Base-by-base conservation (phyloP, 176 grass and related monocot species). In the Oryza coarctata region DNA sequence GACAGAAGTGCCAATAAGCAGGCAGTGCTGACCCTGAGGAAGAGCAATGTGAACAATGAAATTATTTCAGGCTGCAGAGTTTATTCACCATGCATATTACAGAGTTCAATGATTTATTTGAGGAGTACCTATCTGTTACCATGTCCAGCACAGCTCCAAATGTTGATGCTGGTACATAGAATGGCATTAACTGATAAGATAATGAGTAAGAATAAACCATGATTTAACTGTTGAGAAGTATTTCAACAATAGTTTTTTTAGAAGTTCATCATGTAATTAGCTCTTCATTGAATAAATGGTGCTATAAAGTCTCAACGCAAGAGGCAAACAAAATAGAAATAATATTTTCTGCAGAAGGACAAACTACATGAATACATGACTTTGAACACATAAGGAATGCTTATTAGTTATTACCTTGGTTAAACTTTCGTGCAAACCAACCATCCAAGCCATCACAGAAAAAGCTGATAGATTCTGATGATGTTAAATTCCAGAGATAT, bases 111-210 rank as follows among this genome's bases (percentile, higher is more conserved):
- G 11, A 73, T 76, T 69, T 49, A 39, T 86, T 78, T 18, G 55
- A 81, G 58, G 68, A 77, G 64, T 82, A 98, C 92, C 92, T 98
- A 86, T 98, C 95, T 50, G 95, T 98, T 77, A 98, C 95, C 95
- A 98, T 98, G 79, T 98, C 95, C 82, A 98, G 87, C 63, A 98
- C 95, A 91, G 95, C 95, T 86, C 95, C 90, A 80, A 98, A 98
- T 78, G 95, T 98, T 55, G 92, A 98, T 75, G 92, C 95, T 98
- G 87, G 34, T 83, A 80, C 70, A 88, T 63, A 64, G 39, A 89
- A 86, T 73, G 36, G 15, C 57, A 60, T 66, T 47, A 73, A 89
- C 3, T 49, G 15, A 71, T 86, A 44, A 89, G 73, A 73, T 71
- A 58, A 29, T 68, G 65, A 76, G 40, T 63, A 29, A 30, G 2